Conservation (phyloP, 2,329 filamentous ascomycete genomes). For the Nemania serpens region DNA sequence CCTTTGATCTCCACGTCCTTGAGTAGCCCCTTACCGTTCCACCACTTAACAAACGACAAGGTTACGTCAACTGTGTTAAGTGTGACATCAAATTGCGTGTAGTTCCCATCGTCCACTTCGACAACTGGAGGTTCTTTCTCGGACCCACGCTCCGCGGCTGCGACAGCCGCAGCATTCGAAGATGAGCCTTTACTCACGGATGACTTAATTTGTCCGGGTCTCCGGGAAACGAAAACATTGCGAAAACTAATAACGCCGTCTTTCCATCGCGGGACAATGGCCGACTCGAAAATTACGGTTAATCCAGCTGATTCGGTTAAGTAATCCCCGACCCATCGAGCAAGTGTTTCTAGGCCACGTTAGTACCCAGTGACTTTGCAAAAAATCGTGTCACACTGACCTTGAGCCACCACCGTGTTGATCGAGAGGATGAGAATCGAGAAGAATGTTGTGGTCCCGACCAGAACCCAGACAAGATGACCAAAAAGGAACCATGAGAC, state of each 20-base stretch:
- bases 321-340: conserved; percentile 93
- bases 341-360: conserved; percentile 73
- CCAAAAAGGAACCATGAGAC: conserved; percentile 92
- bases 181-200: conserved; percentile 93
- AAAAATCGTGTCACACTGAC: conserved; percentile 50
- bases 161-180: conserved; percentile 79
- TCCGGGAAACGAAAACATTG: conserved; percentile 92
- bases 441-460: conserved; percentile 97
- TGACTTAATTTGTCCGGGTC: conserved; percentile 80
- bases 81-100: conserved; percentile 95
- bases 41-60: conserved; percentile 97
- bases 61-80: conserved; percentile 96
- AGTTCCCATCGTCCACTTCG: conserved; percentile 86
- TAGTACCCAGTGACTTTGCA: conserved; percentile 23
- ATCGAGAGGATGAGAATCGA: conserved; percentile 87
- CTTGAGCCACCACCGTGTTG: conserved; percentile 95
- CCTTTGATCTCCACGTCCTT: conserved; percentile 94
- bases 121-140: conserved; percentile 51
- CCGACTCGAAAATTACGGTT: conserved; percentile 94
- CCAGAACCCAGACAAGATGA: conserved; percentile 92
- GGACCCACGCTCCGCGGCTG: conserved; percentile 69
- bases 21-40: conserved; percentile 91
- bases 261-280: conserved; percentile 94
- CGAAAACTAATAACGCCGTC: conserved; percentile 95
- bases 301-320: conserved; percentile 91